phyloP scores from a whole-genome alignment of 805 yeast species.

The Sugiyamaella valdiviana region DNA sequence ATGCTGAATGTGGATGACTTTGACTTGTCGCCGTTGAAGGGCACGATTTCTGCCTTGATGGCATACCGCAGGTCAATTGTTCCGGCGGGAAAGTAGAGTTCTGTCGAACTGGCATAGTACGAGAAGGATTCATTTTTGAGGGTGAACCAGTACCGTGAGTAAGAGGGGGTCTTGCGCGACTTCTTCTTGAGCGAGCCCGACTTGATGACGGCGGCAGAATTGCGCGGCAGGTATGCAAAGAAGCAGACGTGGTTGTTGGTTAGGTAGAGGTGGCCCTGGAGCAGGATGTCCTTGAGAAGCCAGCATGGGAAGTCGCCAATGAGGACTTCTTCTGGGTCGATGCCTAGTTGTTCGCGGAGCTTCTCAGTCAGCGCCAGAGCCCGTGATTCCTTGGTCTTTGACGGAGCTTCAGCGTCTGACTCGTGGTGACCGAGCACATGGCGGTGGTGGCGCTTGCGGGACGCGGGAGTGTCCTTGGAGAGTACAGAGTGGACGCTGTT shows the following conservation, averaged over 20 bases:
- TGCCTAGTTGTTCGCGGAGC: conserved; percentile 18
- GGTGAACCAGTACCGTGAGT: conserved; percentile 71
- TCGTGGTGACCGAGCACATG: background rate
- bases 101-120: conserved; percentile 64
- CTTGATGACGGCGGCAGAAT: conserved; percentile 38
- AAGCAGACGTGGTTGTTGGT: conserved; percentile 62
- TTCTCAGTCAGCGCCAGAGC: conserved; percentile 22
- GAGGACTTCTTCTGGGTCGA: conserved; percentile 19
- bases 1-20: conserved; percentile 42
- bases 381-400: conserved; percentile 15
- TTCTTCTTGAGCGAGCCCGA: conserved; percentile 48
- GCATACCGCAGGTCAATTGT: conserved; percentile 69
- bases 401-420: conserved; percentile 6
- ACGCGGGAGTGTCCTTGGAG: background rate
- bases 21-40: conserved; percentile 14
- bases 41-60: conserved; percentile 49
- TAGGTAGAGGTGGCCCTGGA: conserved; percentile 79
- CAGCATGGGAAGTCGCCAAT: conserved; percentile 58
- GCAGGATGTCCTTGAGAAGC: conserved; percentile 72
- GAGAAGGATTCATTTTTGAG: conserved; percentile 62
- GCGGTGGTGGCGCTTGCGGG: background rate
- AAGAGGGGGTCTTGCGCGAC: conserved; percentile 33
- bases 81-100: conserved; percentile 74
- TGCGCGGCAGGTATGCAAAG: conserved; percentile 70
- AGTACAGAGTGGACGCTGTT: background rate